Conservation (phyloP, 129 eudicot species). For the Dittrichia graveolens region DNA sequence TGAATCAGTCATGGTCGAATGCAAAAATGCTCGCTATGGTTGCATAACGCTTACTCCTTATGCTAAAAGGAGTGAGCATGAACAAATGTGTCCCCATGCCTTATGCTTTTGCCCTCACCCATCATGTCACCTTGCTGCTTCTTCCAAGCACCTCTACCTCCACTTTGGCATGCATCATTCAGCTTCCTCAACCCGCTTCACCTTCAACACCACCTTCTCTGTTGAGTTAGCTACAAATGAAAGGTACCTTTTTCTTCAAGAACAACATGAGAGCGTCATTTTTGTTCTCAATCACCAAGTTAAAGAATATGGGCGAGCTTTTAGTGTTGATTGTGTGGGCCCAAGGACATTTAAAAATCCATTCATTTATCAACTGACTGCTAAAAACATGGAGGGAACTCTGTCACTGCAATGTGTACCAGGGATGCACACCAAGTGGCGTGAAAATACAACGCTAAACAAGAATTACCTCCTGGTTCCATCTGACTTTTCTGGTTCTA, state of each 20-base stretch:
- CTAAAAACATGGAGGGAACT: slow-evolving; percentile 40
- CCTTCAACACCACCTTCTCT: slow-evolving; percentile 40
- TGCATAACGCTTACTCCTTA: slow-evolving; percentile 52
- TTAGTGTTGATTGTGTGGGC: slow-evolving; percentile 59
- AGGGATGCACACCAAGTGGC: slow-evolving; percentile 38
- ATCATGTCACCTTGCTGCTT: slow-evolving; percentile 43
- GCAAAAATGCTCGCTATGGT: slow-evolving; percentile 50
- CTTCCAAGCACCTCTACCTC: slow-evolving; percentile 39
- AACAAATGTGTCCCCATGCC: slow-evolving; percentile 43
- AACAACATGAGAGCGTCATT: slow-evolving; percentile 38
- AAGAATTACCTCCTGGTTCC: slow-evolving; percentile 54
- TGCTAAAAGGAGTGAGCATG: slow-evolving; percentile 55
- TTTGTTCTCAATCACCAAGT: slow-evolving; percentile 51
- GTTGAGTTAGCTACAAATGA: slow-evolving; percentile 28
- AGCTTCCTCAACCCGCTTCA: slow-evolving; percentile 40
- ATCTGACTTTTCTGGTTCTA: slow-evolving; percentile 15
- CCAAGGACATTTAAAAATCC: slow-evolving; percentile 33
- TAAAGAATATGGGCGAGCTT: slow-evolving; percentile 36
- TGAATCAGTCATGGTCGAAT: slow-evolving; percentile 55
- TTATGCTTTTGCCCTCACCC: slow-evolving; percentile 63
- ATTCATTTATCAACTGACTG: slow-evolving; percentile 45
- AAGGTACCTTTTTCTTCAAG: slow-evolving; percentile 57
- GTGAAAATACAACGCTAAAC: slow-evolving; percentile 21
- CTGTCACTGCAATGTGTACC: slow-evolving; percentile 43
- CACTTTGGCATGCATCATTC: slow-evolving; percentile 54